Evolutionary conservation across 805 yeast species (phyloP), one percentile per base, ranked within the genome.

Genomic region (Ascoidea rubescens): DNA sequence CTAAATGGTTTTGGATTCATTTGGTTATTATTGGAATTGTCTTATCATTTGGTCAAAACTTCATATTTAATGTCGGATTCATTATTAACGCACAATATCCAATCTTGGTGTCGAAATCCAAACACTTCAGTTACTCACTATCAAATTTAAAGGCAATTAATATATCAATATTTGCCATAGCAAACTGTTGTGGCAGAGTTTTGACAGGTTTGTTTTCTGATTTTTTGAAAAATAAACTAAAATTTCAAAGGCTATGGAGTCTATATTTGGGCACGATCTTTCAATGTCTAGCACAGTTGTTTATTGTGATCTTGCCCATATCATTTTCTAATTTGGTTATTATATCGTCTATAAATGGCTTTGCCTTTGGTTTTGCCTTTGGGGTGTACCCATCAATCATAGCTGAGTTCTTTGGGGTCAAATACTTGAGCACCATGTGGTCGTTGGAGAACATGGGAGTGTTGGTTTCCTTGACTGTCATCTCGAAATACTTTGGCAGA

Each of bases 301-400:
- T 69, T 4, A 51, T 73, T 1, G 49, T 74, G 4, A 56, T 63
- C 4, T 63, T 70, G 7, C 52, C 65, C 3, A 71, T 75, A 44
- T 74, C 71, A 47, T 59, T 75, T 17, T 66, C 66, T 4, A 65
- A 72, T 31, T 64, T 84, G 2, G 65, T 75, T 0, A 10, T 74
- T 1, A 66, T 82, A 2, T 82, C 89, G 0, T 66, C 73, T 4
- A 60, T 80, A 4, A 71, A 78, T 51, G 93, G 93, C 0, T 68
- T 72, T 37, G 74, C 86, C 21, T 85, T 82, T 65, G 95, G 95
- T 0, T 70, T 84, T 31, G 65, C 78, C 4, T 84, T 81, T 66
- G 91, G 91, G 0, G 77, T 83, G 0, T 81, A 80, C 62, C 95
- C 95, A 3, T 84, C 90, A 0, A 72, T 83, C 2, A 72, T 84